phyloP scores from a whole-genome alignment of 2,329 filamentous ascomycete species.

The Chrysoporthe austroafricana region DNA sequence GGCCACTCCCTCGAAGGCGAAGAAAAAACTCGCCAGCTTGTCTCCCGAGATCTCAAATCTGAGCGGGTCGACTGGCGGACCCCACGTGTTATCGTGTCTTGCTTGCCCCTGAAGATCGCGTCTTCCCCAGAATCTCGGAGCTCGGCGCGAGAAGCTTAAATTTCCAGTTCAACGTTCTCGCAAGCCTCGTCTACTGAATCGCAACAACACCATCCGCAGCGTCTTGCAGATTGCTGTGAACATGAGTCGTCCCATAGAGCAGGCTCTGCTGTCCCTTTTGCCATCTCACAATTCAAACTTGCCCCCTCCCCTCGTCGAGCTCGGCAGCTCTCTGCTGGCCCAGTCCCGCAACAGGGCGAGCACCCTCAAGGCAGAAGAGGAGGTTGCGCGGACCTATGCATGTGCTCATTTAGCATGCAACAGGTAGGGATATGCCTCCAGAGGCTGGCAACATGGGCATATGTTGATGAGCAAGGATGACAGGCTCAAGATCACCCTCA shows the following conservation, averaged over 20 bases:
- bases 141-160: constrained; percentile 12
- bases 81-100: constrained; percentile 26
- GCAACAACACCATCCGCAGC: not conserved
- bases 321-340: constrained; percentile 74
- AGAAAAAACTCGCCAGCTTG: no score
- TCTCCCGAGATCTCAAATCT: not conserved
- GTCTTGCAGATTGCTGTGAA: not conserved
- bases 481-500: constrained; percentile 75
- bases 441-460: not conserved
- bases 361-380: constrained; percentile 81
- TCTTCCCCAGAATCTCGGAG: constrained; percentile 3
- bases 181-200: not conserved
- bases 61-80: not conserved
- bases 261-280: constrained; percentile 72
- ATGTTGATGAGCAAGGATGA: not conserved
- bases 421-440: constrained; percentile 52
- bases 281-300: constrained; percentile 72
- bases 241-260: constrained; percentile 78
- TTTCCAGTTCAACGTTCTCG: not conserved
- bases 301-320: constrained; percentile 70
- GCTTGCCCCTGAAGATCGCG: constrained; percentile 18
- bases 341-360: constrained; percentile 80
- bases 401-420: constrained; percentile 91
- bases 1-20: not conserved
- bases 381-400: constrained; percentile 81